These are phyloP conservation scores for Symbiodinium pilosum DNA, from an alignment of 73 alveolate genomes.

Conservation along the genomic window DNA sequence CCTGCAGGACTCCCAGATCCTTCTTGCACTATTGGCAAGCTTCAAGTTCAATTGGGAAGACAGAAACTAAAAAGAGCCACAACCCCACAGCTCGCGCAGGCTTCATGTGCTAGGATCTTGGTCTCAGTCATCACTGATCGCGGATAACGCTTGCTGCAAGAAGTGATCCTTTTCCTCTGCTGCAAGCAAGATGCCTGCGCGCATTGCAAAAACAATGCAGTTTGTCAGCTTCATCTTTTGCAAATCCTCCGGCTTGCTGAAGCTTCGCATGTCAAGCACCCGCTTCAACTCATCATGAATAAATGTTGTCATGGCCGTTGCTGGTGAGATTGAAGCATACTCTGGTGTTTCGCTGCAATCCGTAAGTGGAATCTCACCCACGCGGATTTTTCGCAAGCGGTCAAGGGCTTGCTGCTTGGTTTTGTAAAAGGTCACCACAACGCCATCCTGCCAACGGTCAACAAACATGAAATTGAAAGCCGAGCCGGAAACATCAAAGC, in stretches of 20 bases:
- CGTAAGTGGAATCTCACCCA: background rate
- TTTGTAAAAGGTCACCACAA: background rate
- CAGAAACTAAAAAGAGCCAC: too few relatives aligned
- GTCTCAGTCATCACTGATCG: too few relatives aligned
- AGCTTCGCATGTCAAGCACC: background rate
- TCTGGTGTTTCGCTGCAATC: slow-evolving; percentile 18
- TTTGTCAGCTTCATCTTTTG: background rate
- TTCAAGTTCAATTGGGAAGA: too few relatives aligned
- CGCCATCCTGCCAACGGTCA: background rate
- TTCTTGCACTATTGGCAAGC: too few relatives aligned
- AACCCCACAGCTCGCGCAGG: too few relatives aligned
- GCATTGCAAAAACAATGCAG: slow-evolving; percentile 37
- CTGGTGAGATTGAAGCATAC: background rate
- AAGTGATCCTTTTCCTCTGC: background rate
- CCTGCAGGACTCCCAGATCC: too few relatives aligned
- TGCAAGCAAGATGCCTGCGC: slow-evolving; percentile 22
- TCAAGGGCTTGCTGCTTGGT: background rate
- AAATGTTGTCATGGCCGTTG: background rate
- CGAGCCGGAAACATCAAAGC: background rate
- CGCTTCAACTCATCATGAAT: slow-evolving; percentile 10
- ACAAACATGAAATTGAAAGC: slow-evolving; percentile 8
- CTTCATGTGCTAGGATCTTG: too few relatives aligned
- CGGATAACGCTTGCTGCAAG: too few relatives aligned
- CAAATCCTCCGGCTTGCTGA: background rate
- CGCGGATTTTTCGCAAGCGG: background rate